phyloP scores from a whole-genome alignment of 1,284 basidiomycete species.

The Ceratorhiza oryzae-sativae region DNA sequence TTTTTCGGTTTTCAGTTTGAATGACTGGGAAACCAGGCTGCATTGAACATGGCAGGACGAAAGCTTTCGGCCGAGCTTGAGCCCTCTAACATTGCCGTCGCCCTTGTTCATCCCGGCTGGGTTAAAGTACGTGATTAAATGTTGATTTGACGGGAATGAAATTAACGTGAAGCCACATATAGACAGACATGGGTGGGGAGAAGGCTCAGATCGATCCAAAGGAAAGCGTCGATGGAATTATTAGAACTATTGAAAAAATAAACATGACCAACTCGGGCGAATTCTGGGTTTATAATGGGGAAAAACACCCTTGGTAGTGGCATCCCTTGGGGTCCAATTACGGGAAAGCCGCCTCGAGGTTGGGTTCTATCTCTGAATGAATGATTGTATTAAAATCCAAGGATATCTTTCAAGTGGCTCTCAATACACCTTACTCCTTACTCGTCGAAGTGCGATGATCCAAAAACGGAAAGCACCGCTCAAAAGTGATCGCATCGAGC shows the following conservation, averaged over 20 bases:
- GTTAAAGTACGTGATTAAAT: background rate
- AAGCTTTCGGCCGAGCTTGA: constrained; percentile 11
- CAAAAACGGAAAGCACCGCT: too few relatives aligned
- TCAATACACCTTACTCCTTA: too few relatives aligned
- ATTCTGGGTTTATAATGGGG: constrained; percentile 21
- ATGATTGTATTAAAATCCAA: too few relatives aligned
- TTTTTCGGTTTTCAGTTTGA: background rate
- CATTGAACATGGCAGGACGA: constrained; percentile 18
- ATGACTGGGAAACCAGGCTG: background rate
- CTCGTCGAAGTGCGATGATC: too few relatives aligned
- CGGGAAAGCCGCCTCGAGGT: too few relatives aligned
- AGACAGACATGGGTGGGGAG: background rate
- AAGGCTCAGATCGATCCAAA: background rate
- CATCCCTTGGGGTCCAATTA: too few relatives aligned
- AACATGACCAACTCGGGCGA: constrained; percentile 3
- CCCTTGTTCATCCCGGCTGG: constrained; percentile 31
- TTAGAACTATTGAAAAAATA: background rate
- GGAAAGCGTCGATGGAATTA: background rate
- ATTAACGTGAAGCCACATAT: background rate
- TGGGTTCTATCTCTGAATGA: too few relatives aligned
- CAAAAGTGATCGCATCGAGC: too few relatives aligned
- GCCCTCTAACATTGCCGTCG: background rate
- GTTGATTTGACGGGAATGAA: background rate
- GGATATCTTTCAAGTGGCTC: too few relatives aligned
- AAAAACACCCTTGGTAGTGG: background rate